Evolutionary conservation across 306 rosid species (phyloP), one percentile per base, ranked within the genome.

Genomic region (Clitoria ternatea): DNA sequence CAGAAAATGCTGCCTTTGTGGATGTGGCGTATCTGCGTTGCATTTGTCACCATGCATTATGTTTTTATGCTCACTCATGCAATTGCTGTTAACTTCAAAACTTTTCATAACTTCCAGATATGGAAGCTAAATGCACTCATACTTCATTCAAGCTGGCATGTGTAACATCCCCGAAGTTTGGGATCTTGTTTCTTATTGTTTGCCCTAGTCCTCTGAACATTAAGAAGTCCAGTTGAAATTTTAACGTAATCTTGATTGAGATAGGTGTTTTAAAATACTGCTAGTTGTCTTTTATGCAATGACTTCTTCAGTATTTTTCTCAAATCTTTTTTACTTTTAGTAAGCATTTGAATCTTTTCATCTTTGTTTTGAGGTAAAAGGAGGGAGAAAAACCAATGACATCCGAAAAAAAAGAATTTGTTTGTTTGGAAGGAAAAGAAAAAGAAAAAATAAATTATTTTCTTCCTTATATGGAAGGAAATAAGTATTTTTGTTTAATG

Each of bases 41-140:
- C 32, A 49, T 50, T 53, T 53, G 40, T 54, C 26, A 13, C 26
- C 12, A 0, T 9, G 70, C 53, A 61, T 44, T 75, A 67, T 39
- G 60, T 45, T 43, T 42, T 35, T 22, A 11, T 65, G 49, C 14
- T 12, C 57, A 13, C 15, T 37, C 45, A 29, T 24, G 40, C 66
- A 17, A 17, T 2, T 39, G 36, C 10, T 30, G 55, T 66, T 42
- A 17, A 55, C 26, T 24, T 33, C 18, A 9, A 10, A 6, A 27
- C 14, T 43, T 57, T 70, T 57, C 20, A 26, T 26, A 17, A 42
- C 67, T 57, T 57, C 23, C 47, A 57, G 67, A 43, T 60, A 11
- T 8, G 69, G 66, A 50, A 72, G 50, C 47, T 59, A 20, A 72
- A 71, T 30, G 47, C 39, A 8, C n/a, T 32, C 68, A 59, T 13